phyloP scores from a whole-genome alignment of 2,329 filamentous ascomycete species.

The Triangularia verruculosa region DNA sequence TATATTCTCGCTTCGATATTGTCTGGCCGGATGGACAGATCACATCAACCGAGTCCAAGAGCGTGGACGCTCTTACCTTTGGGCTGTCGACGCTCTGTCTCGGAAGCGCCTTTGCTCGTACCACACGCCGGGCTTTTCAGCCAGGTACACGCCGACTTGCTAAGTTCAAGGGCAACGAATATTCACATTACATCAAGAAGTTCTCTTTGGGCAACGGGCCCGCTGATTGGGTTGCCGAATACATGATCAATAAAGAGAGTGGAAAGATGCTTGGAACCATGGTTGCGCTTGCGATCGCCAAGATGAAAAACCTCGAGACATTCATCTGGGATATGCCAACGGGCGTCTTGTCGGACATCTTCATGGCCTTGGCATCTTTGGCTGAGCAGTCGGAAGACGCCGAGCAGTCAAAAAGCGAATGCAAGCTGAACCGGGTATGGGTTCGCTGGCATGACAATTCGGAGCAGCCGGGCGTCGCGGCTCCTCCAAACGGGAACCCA shows the following conservation, averaged over 20 bases:
- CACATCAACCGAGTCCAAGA: slow-evolving; percentile 62
- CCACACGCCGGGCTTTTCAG: slow-evolving; percentile 35
- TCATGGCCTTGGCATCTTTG: slow-evolving; percentile 72
- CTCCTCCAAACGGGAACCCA: slow-evolving; percentile 29
- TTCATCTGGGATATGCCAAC: slow-evolving; percentile 92
- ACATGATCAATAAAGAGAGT: slow-evolving; percentile 76
- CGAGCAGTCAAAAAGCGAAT: slow-evolving; percentile 56
- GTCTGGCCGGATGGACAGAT: slow-evolving; percentile 76
- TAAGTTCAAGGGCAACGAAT: slow-evolving; percentile 56
- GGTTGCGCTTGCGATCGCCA: slow-evolving; percentile 73
- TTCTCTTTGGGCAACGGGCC: slow-evolving; percentile 85
- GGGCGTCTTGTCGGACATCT: slow-evolving; percentile 75
- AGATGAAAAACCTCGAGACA: slow-evolving; percentile 77
- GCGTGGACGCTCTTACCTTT: slow-evolving; percentile 80
- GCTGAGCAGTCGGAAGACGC: slow-evolving; percentile 62
- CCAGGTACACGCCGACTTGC: slow-evolving; percentile 23
- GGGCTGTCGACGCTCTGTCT: slow-evolving; percentile 77
- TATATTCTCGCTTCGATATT: slow-evolving; percentile 84
- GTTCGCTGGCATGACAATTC: slow-evolving; percentile 80
- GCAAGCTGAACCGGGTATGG: slow-evolving; percentile 72
- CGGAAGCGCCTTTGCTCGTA: slow-evolving; percentile 49
- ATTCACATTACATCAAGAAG: slow-evolving; percentile 74
- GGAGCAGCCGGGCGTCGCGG: slow-evolving; percentile 32
- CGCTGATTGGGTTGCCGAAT: slow-evolving; percentile 73
- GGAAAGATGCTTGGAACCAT: slow-evolving; percentile 87